Percentiles rank a stretch among this genome's conserved stretches.
Conservation (phyloP, 2,329 filamentous ascomycete genomes). For the Nemania abortiva region DNA sequence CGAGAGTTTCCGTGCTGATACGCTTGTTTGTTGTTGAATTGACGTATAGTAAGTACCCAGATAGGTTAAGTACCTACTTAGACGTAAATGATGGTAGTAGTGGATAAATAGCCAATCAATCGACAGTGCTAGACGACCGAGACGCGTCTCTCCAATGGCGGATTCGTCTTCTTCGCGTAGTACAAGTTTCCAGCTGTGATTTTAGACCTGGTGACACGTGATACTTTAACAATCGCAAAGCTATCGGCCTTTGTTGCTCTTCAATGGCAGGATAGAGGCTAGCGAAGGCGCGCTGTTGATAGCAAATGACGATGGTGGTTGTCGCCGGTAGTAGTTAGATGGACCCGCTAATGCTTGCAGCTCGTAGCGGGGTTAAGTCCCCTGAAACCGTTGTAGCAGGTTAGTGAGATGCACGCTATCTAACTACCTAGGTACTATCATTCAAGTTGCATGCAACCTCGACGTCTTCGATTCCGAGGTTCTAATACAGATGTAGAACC, state of each 20-base stretch:
- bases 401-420: too few species aligned
- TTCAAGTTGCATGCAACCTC: too few species aligned
- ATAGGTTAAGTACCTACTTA: neutral
- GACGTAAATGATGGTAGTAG: neutral
- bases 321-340: neutral
- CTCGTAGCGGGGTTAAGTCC: conserved; percentile 16
- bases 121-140: neutral
- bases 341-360: conserved; percentile 1
- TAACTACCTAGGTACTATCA: too few species aligned
- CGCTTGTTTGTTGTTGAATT: neutral
- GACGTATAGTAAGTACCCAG: neutral
- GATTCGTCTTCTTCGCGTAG: neutral
- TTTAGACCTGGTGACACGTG: neutral
- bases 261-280: neutral
- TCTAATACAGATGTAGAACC: too few species aligned
- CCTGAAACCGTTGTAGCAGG: neutral
- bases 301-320: neutral
- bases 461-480: too few species aligned
- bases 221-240: neutral
- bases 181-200: too few species aligned
- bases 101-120: neutral
- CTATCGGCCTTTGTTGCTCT: neutral
- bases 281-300: neutral
- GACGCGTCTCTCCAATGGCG: conserved; percentile 24
- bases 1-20: neutral